These are phyloP conservation scores for Sporisorium scitamineum DNA, from an alignment of 1,284 basidiomycete genomes.

Conservation along the genomic window DNA sequence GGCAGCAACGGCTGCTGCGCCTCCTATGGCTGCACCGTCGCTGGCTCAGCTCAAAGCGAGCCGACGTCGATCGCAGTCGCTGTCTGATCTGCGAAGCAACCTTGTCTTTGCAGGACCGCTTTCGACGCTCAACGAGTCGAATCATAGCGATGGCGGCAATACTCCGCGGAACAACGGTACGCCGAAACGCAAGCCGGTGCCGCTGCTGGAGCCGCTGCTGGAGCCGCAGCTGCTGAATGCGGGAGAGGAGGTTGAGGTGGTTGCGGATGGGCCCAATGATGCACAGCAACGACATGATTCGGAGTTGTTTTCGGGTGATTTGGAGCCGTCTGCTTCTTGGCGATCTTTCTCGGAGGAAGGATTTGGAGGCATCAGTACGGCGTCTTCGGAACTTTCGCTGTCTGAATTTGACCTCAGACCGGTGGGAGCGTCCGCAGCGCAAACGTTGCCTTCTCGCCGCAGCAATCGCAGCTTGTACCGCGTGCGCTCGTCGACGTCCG, in stretches of 20 bases:
- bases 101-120: slow-evolving; percentile 1
- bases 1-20: background rate
- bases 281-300: background rate
- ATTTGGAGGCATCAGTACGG: slow-evolving; percentile 30
- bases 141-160: background rate
- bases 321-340: slow-evolving; percentile 38
- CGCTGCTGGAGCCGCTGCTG: background rate
- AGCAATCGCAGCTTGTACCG: slow-evolving; percentile 24
- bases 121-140: slow-evolving; percentile 9
- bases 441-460: slow-evolving; percentile 5
- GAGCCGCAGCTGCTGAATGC: background rate
- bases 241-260: slow-evolving; percentile 21
- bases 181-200: slow-evolving; percentile 21
- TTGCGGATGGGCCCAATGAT: background rate
- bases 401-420: slow-evolving; percentile 19
- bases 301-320: slow-evolving; percentile 12
- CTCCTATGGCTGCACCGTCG: background rate
- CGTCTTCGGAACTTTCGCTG: slow-evolving; percentile 25
- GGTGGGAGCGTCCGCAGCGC: background rate
- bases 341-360: slow-evolving; percentile 40
- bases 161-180: background rate
- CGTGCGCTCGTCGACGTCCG: slow-evolving; percentile 7
- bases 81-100: slow-evolving; percentile 24
- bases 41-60: slow-evolving; percentile 9
- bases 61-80: slow-evolving; percentile 29